A percentile compares a stretch with the other conserved stretches of the same genome.
phyloP scores from a whole-genome alignment of 2,329 filamentous ascomycete genomes.

The Hypoxylon sp. region DNA sequence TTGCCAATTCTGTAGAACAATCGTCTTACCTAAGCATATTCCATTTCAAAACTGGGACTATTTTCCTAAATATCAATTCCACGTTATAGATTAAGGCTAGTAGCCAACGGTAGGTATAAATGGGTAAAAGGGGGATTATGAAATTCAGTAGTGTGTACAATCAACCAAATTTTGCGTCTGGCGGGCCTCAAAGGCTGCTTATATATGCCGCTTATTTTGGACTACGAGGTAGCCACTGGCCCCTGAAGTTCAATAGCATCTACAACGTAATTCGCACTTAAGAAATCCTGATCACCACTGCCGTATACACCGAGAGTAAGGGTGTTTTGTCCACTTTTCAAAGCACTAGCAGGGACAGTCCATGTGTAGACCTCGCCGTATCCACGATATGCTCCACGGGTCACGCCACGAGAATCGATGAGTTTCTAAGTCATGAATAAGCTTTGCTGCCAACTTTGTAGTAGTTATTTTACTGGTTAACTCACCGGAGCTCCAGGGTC shows the following conservation, averaged over 20 bases:
- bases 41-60: not conserved
- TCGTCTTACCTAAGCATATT: not conserved
- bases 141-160: too few species aligned
- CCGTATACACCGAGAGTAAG: conserved; percentile 38
- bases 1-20: not conserved
- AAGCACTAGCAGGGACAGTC: conserved; percentile 38
- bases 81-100: not conserved
- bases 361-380: conserved; percentile 38
- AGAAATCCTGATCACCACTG: conserved; percentile 34
- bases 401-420: conserved; percentile 40
- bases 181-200: not conserved
- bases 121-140: not conserved
- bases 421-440: conserved; percentile 28
- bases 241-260: conserved; percentile 40
- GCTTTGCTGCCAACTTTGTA: not conserved
- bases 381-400: conserved; percentile 39
- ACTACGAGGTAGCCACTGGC: conserved; percentile 18
- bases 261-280: conserved; percentile 41
- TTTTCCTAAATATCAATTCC: not conserved
- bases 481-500: conserved; percentile 42
- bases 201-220: not conserved
- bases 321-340: conserved; percentile 37
- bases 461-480: not conserved
- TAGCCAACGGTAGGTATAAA: not conserved
- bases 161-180: not conserved